Evolutionary conservation across 768 basidiomycete species (phyloP).

Genomic region (Tulasnella sp.): DNA sequence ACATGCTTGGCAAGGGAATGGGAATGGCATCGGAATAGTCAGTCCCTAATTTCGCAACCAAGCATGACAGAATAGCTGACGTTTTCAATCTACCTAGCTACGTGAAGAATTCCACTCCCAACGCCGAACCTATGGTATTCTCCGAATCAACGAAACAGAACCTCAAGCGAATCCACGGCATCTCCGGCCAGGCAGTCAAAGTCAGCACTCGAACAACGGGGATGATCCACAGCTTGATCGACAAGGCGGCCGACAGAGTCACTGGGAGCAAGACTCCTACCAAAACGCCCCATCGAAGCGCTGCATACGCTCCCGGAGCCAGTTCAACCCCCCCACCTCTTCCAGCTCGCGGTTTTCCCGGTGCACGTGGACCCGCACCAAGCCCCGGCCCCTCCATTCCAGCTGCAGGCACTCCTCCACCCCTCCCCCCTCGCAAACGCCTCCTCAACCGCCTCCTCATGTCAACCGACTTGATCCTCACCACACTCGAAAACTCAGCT

Average conservation of each 20-base stretch:
- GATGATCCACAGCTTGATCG: conserved; percentile 53
- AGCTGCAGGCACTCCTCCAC: conserved; percentile 15
- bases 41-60: neutral
- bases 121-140: conserved; percentile 48
- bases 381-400: neutral
- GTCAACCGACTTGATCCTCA: conserved; percentile 57
- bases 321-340: conserved; percentile 32
- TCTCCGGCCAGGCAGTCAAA: conserved; percentile 58
- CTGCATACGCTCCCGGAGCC: neutral
- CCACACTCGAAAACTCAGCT: conserved; percentile 54
- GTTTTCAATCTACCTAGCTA: conserved; percentile 32
- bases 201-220: conserved; percentile 56
- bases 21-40: conserved; percentile 48
- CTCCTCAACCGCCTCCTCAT: conserved; percentile 43
- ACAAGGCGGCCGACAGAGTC: conserved; percentile 46
- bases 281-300: conserved; percentile 1
- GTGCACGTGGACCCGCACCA: neutral
- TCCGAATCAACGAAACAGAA: conserved; percentile 52
- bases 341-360: conserved; percentile 30
- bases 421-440: conserved; percentile 22
- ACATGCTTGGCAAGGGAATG: conserved; percentile 53
- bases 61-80: neutral
- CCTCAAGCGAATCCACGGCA: conserved; percentile 52
- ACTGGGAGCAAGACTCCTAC: conserved; percentile 24
- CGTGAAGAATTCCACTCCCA: conserved; percentile 49